Conservation (phyloP, 495 filamentous ascomycete genomes). For the Talaromyces thailandensis region DNA sequence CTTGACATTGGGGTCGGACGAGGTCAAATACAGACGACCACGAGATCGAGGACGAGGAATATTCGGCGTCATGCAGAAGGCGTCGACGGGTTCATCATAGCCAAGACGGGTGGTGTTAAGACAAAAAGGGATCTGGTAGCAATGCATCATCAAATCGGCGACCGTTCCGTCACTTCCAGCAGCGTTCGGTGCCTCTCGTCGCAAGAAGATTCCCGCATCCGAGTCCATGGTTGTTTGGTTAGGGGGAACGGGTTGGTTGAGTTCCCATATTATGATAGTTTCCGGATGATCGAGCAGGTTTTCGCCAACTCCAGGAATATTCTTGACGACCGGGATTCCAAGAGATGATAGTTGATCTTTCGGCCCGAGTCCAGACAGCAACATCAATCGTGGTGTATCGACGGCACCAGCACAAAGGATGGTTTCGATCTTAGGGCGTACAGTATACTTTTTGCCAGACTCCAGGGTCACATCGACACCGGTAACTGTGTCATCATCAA, state of each 20-base stretch:
- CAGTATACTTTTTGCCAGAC: constrained; percentile 48
- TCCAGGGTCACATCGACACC: constrained; percentile 60
- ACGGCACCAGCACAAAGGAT: constrained; percentile 73
- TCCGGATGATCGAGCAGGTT: constrained; percentile 74
- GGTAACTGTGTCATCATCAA: constrained; percentile 49
- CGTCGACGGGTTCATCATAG: constrained; percentile 62
- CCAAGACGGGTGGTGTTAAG: constrained; percentile 64
- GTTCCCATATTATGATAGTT: constrained; percentile 75
- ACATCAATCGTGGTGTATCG: constrained; percentile 63
- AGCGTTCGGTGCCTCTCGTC: constrained; percentile 56
- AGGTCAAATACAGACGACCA: constrained; percentile 64
- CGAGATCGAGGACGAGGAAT: constrained; percentile 73
- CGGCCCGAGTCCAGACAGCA: constrained; percentile 73
- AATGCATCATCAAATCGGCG: constrained; percentile 85
- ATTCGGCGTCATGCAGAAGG: constrained; percentile 90
- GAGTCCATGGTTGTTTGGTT: constrained; percentile 82
- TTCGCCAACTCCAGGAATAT: constrained; percentile 71
- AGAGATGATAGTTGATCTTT: constrained; percentile 51
- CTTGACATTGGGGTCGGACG: constrained; percentile 60
- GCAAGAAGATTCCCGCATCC: constrained; percentile 76
- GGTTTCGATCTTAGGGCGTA: constrained; percentile 59
- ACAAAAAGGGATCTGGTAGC: constrained; percentile 80
- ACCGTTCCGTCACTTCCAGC: constrained; percentile 56
- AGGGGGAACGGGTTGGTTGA: constrained; percentile 62
- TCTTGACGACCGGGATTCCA: constrained; percentile 58